Evolutionary conservation across 225 moss, liverwort and hornwort genomes (phyloP).

Genomic region (Sphagnum contortum): DNA sequence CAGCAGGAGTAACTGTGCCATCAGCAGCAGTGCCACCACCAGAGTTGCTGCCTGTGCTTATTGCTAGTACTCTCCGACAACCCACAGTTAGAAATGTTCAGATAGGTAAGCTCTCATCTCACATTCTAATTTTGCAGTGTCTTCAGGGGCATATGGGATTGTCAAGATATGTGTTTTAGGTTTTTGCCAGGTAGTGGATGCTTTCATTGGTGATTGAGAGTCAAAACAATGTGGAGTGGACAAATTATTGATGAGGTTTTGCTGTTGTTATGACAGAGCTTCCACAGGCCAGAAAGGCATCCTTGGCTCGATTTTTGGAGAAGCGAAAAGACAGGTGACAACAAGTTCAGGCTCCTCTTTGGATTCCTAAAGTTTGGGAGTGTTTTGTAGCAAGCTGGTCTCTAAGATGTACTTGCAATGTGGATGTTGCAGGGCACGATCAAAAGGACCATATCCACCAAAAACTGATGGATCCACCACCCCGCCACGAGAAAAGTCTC

Average conservation of each 20-base stretch:
- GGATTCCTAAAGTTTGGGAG: too few species aligned
- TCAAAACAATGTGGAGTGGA: too few species aligned
- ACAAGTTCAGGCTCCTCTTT: too few species aligned
- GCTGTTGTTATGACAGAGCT: slow-evolving; percentile 19
- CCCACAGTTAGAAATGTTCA: slow-evolving; percentile 13
- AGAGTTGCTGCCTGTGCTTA: slow-evolving; percentile 12
- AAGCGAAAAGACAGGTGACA: slow-evolving; percentile 77
- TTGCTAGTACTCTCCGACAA: slow-evolving; percentile 21
- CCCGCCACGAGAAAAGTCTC: slow-evolving; percentile 19
- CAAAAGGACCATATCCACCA: slow-evolving; percentile 17
- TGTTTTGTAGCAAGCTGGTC: too few species aligned
- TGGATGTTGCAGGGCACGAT: slow-evolving; percentile 9
- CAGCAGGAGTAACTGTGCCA: background rate
- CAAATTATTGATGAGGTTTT: too few species aligned
- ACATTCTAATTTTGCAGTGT: background rate
- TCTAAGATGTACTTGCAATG: too few species aligned
- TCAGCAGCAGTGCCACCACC: slow-evolving; percentile 7
- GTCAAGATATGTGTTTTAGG: background rate
- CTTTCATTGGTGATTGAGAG: background rate
- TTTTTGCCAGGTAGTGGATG: background rate
- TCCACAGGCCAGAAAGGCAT: slow-evolving; percentile 86
- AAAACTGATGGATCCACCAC: slow-evolving; percentile 17
- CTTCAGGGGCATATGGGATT: background rate
- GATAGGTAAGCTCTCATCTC: background rate
- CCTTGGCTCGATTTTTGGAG: slow-evolving; percentile 80